phyloP scores from a whole-genome alignment of 441 rosid species.

The Eugenia klotzschiana region DNA sequence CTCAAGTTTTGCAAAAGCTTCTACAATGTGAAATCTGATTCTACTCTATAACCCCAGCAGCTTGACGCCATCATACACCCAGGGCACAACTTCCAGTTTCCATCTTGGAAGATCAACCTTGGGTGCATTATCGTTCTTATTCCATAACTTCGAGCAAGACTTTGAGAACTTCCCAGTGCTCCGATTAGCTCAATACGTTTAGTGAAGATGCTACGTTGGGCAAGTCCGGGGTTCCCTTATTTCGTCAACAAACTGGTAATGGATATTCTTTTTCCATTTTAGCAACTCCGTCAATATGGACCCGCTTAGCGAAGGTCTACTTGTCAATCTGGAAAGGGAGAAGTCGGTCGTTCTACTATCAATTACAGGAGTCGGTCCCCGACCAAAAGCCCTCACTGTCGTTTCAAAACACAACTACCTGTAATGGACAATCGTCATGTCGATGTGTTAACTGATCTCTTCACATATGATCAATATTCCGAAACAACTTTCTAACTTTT shows the following conservation, averaged over 20 bases:
- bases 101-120: not conserved
- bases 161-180: not conserved
- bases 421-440: not conserved
- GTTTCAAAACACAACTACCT: not conserved
- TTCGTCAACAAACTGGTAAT: not conserved
- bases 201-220: not conserved
- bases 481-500: not conserved
- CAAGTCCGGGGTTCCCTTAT: not conserved
- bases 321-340: not conserved
- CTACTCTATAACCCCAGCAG: not conserved
- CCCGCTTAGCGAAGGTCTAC: not conserved
- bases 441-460: not conserved
- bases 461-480: not conserved
- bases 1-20: slow-evolving; percentile 69
- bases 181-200: not conserved
- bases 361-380: not conserved
- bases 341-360: not conserved
- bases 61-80: not conserved
- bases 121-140: not conserved
- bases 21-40: slow-evolving; percentile 24
- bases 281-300: not conserved
- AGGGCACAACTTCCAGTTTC: not conserved
- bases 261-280: not conserved
- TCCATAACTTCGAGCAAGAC: not conserved
- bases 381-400: not conserved